A percentile compares a stretch with the other conserved stretches of the same genome.
Conservation (phyloP, 257 asterid genomes). For the Solanum chaucha region DNA sequence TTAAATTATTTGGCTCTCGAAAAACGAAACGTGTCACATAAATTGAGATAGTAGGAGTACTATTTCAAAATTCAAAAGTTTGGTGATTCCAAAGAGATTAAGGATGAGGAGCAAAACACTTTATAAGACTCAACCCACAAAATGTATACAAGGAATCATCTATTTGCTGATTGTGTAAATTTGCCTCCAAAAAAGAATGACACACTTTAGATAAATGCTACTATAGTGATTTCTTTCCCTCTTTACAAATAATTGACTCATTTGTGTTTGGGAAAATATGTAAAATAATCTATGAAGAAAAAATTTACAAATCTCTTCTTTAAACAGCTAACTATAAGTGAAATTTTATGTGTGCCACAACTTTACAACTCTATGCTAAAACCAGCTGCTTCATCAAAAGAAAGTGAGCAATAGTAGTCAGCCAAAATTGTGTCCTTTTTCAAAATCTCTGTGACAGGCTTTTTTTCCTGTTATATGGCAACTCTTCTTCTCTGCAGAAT, state of each 20-base stretch:
- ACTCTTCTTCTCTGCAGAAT: conserved; percentile 14
- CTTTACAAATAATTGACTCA: conserved; percentile 20
- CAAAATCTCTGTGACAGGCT: background rate
- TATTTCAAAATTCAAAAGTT: background rate
- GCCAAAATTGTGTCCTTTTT: conserved; percentile 1
- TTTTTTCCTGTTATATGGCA: conserved; percentile 7
- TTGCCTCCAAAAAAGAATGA: conserved; percentile 10
- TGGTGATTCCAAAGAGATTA: background rate
- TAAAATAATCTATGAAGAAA: conserved; percentile 1
- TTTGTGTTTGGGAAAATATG: background rate
- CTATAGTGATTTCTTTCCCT: conserved; percentile 16
- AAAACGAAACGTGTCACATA: no score
- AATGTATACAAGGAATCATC: background rate
- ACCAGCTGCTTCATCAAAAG: conserved; percentile 5
- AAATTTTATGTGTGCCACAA: conserved; percentile 15
- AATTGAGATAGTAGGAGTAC: background rate
- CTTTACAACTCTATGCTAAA: conserved; percentile 24
- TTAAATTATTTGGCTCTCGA: no score
- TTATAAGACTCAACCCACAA: background rate
- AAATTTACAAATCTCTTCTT: conserved; percentile 20
- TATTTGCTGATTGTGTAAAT: background rate
- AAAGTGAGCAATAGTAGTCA: conserved; percentile 3
- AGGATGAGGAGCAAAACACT: background rate
- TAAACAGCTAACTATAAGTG: conserved; percentile 5
- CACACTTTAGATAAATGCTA: conserved; percentile 8